Percentiles rank a stretch among this genome's conserved stretches.
Conservation (phyloP, 257 asterid species). For the Penstemon newberryi region DNA sequence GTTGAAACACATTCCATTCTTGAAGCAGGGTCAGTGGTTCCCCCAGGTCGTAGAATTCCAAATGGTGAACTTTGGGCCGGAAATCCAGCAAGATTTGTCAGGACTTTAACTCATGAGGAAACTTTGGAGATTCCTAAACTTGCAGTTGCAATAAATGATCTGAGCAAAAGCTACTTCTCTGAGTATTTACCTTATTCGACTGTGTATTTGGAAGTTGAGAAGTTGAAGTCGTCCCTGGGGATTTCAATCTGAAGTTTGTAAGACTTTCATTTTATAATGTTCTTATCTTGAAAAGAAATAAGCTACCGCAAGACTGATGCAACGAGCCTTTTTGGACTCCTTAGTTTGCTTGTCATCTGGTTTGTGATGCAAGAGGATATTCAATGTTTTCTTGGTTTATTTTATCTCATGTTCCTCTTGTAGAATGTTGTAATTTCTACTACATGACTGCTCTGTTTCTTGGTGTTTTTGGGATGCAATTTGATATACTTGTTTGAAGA, state of each 20-base stretch:
- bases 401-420: slow-evolving; percentile 2
- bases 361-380: slow-evolving; percentile 21
- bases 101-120: slow-evolving; percentile 84
- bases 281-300: slow-evolving; percentile 34
- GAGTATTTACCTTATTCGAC: slow-evolving; percentile 94
- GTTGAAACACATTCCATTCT: slow-evolving; percentile 90
- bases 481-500: neutral
- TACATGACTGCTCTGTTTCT: neutral
- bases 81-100: slow-evolving; percentile 89
- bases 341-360: neutral
- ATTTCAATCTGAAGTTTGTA: slow-evolving; percentile 56
- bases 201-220: slow-evolving; percentile 91
- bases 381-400: slow-evolving; percentile 7
- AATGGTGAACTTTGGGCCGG: slow-evolving; percentile 97
- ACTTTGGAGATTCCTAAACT: slow-evolving; percentile 85
- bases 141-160: slow-evolving; percentile 81
- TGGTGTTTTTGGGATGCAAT: neutral
- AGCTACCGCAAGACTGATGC: slow-evolving; percentile 27
- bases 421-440: slow-evolving; percentile 2
- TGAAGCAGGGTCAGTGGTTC: slow-evolving; percentile 92
- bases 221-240: slow-evolving; percentile 75
- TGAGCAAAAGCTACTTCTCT: slow-evolving; percentile 62
- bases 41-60: slow-evolving; percentile 96
- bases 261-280: neutral
- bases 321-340: neutral